These are phyloP conservation scores for Ophiostoma angusticollis DNA, from an alignment of 2,329 filamentous ascomycete genomes.

Conservation along the genomic window DNA sequence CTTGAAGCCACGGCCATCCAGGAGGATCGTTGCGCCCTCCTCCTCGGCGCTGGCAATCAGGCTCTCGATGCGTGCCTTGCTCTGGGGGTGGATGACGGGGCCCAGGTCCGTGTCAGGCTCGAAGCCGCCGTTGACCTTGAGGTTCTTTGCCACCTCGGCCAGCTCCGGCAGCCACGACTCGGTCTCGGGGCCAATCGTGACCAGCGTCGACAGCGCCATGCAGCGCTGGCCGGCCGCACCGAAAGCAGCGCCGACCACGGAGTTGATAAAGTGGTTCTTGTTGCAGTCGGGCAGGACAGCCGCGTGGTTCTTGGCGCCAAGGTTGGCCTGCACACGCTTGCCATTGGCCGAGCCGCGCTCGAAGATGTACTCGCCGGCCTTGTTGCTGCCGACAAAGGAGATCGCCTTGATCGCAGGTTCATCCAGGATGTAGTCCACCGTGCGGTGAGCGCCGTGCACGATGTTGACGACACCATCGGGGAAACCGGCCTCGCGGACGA, in stretches of 20 bases:
- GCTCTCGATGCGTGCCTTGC: conserved; percentile 64
- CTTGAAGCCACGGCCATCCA: conserved; percentile 65
- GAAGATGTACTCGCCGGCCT: conserved; percentile 82
- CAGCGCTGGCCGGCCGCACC: conserved; percentile 76
- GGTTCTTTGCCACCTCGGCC: conserved; percentile 58
- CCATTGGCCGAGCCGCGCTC: conserved; percentile 66
- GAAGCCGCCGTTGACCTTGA: conserved; percentile 70
- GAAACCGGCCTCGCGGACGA: conserved; percentile 69
- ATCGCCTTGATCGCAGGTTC: conserved; percentile 77
- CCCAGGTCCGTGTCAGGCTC: conserved; percentile 69
- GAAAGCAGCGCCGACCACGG: conserved; percentile 71
- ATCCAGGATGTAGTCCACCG: conserved; percentile 78
- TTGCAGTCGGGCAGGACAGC: conserved; percentile 76
- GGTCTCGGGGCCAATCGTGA: conserved; percentile 66
- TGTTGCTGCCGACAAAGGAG: conserved; percentile 77
- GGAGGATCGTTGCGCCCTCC: conserved; percentile 70
- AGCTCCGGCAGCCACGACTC: conserved; percentile 72
- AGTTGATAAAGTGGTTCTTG: conserved; percentile 81
- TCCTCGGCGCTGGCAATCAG: conserved; percentile 65
- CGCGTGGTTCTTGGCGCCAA: conserved; percentile 82
- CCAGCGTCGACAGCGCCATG: conserved; percentile 74
- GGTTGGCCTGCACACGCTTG: conserved; percentile 78
- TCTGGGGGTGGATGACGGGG: conserved; percentile 68
- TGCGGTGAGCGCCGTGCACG: conserved; percentile 66
- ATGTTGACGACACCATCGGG: conserved; percentile 73